Percentiles rank a stretch among this genome's conserved stretches.
These are phyloP conservation scores for Diaporthe destruens DNA, from an alignment of 2,329 filamentous ascomycete genomes.

Conservation along the genomic window DNA sequence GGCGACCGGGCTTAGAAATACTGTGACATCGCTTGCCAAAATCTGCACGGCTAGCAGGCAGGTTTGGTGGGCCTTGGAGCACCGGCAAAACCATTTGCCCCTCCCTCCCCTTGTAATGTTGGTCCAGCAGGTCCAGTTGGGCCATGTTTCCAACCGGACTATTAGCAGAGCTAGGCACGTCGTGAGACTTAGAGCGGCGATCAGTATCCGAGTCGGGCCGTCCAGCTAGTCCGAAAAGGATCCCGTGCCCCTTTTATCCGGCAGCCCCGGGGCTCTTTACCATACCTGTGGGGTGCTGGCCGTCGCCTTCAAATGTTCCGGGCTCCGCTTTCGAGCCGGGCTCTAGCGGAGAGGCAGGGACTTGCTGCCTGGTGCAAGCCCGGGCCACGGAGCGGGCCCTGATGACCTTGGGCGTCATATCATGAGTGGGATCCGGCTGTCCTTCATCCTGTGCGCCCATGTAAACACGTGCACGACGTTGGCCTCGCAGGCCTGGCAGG, in stretches of 20 bases:
- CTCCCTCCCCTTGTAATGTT: background rate
- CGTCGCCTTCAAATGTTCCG: background rate
- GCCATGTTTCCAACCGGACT: slow-evolving; percentile 24
- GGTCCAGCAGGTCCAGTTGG: background rate
- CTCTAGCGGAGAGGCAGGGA: background rate
- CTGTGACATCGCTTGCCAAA: slow-evolving; percentile 26
- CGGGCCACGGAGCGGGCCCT: slow-evolving; percentile 11
- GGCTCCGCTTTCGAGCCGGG: slow-evolving; percentile 20
- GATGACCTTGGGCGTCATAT: background rate
- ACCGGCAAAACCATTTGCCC: slow-evolving; percentile 16
- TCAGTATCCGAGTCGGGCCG: slow-evolving; percentile 24
- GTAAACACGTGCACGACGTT: background rate
- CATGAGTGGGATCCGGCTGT: slow-evolving; percentile 13
- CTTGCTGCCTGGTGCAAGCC: slow-evolving; percentile 1
- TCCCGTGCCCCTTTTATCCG: slow-evolving; percentile 25
- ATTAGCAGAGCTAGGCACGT: slow-evolving; percentile 23
- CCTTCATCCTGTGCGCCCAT: slow-evolving; percentile 3
- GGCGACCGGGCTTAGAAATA: slow-evolving; percentile 22
- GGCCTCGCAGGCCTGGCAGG: background rate
- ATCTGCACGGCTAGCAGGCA: slow-evolving; percentile 16
- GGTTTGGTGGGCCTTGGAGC: slow-evolving; percentile 6
- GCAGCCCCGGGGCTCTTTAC: slow-evolving; percentile 24
- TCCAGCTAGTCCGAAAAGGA: slow-evolving; percentile 22
- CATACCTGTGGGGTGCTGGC: background rate
- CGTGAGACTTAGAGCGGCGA: slow-evolving; percentile 15